phyloP scores from a whole-genome alignment of 257 asterid species.

The Rauvolfia tetraphylla region DNA sequence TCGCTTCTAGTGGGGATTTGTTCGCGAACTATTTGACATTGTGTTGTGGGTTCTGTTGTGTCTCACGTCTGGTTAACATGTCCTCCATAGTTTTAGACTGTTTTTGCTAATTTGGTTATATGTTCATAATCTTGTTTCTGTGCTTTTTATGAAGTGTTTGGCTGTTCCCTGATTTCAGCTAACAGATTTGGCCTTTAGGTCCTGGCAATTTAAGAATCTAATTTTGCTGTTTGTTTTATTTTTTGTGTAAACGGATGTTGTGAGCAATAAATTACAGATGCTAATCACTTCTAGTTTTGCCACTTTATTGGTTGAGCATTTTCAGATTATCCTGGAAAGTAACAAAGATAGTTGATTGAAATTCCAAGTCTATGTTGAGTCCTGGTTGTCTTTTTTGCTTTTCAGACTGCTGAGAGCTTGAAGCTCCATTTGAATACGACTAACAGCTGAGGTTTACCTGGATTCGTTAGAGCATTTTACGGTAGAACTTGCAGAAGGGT shows the following conservation, averaged over 20 bases:
- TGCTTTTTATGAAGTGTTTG: conserved; percentile 11
- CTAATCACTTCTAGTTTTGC: background rate
- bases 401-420: no score
- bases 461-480: no score
- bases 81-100: conserved; percentile 22
- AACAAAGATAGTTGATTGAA: background rate
- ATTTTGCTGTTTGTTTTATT: background rate
- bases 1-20: conserved; percentile 18
- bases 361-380: no score
- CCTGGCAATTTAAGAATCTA: background rate
- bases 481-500: no score
- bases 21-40: conserved; percentile 28
- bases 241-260: background rate
- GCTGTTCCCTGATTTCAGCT: background rate
- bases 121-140: conserved; percentile 23
- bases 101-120: conserved; percentile 23
- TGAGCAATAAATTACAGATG: background rate
- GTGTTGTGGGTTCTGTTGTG: conserved; percentile 33
- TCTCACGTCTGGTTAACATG: conserved; percentile 29
- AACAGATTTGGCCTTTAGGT: background rate
- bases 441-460: no score
- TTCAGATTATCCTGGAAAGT: background rate
- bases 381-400: no score
- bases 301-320: background rate
- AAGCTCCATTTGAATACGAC: no score